Evolutionary conservation across 2,329 filamentous ascomycete genomes (phyloP).

Genomic region (Colletotrichum trifolii): DNA sequence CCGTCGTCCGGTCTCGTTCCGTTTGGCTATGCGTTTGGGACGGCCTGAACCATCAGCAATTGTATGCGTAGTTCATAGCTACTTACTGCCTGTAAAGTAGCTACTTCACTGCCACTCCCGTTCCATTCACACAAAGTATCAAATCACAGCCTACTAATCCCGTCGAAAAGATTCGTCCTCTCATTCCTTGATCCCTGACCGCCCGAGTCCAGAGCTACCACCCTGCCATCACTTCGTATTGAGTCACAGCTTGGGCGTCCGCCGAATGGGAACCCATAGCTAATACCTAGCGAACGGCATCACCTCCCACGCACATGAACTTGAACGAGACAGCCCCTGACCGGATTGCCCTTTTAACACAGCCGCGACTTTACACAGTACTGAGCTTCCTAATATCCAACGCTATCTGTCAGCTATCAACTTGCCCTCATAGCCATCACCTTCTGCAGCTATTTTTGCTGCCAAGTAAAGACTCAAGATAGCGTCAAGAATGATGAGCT

Average conservation of each 20-base stretch:
- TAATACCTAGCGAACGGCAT: not conserved
- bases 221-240: conserved; percentile 30
- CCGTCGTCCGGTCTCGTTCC: no score
- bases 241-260: conserved; percentile 22
- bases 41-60: no score
- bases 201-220: conserved; percentile 23
- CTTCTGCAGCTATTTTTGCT: no score
- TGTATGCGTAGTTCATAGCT: no score
- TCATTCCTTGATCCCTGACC: conserved; percentile 4
- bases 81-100: no score
- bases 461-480: no score
- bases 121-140: conserved; percentile 13
- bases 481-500: no score
- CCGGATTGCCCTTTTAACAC: not conserved
- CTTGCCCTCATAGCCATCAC: not conserved
- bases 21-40: no score
- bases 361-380: not conserved
- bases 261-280: conserved; percentile 18
- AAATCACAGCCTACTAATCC: conserved; percentile 16
- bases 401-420: not conserved
- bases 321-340: no score
- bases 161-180: conserved; percentile 10
- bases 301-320: not conserved
- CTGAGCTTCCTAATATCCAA: not conserved
- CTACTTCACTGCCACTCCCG: not conserved